Conservation (phyloP, 306 rosid species). For the Cucurbita argyrosperma region DNA sequence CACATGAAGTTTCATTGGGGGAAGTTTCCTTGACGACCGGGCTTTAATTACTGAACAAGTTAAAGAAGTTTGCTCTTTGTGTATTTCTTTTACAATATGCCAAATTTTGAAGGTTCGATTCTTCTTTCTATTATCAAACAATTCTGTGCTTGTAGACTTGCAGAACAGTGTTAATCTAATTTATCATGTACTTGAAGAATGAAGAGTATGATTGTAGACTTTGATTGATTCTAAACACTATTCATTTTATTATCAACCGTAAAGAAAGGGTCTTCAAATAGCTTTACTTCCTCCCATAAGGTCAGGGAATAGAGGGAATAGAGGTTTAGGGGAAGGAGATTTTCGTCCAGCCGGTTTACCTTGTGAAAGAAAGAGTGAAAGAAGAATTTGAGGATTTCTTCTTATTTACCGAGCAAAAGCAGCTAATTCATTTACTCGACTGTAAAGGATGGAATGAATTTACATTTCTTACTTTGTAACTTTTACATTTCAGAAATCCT, state of each 20-base stretch:
- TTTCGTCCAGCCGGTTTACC: too few relatives aligned
- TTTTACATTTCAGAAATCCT: not conserved
- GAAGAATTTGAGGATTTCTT: too few relatives aligned
- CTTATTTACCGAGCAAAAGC: too few relatives aligned
- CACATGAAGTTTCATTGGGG: not conserved
- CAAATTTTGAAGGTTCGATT: not conserved
- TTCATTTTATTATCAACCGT: too few relatives aligned
- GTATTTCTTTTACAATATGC: not conserved
- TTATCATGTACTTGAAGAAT: not conserved
- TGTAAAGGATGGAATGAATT: too few relatives aligned
- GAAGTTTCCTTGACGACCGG: not conserved
- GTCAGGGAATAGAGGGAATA: too few relatives aligned
- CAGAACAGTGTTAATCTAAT: not conserved
- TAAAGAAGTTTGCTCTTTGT: not conserved
- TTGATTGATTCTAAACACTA: not conserved
- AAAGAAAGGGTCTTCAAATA: too few relatives aligned
- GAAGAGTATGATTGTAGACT: not conserved
- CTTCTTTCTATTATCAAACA: not conserved
- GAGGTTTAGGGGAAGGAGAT: too few relatives aligned
- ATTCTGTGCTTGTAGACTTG: not conserved
- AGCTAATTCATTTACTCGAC: too few relatives aligned
- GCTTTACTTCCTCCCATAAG: too few relatives aligned
- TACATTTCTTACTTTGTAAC: not conserved
- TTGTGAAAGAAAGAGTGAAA: too few relatives aligned
- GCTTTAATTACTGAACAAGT: not conserved